Evolutionary conservation across 1,284 basidiomycete species (phyloP), one percentile per base, ranked within the genome.

Genomic region (Bondarzewia mesenterica): DNA sequence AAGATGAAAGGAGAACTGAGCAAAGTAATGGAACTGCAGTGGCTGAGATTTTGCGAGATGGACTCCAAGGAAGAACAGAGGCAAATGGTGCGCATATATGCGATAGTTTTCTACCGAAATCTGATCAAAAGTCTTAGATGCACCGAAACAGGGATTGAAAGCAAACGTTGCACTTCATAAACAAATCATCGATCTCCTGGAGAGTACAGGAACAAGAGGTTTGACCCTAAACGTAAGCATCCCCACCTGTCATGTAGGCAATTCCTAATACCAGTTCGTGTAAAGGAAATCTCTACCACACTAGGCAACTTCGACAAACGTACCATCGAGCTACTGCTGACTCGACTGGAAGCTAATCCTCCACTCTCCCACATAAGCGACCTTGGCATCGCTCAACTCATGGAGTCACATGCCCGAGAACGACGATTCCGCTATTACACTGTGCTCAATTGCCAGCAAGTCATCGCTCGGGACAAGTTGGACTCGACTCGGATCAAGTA

Each of bases 391-490:
- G 73, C 76, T 15, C 77, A 78, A 42, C 60, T 88, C 22, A 78
- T 82, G 69, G 90, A 92, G 61, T 87, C 78, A 1, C 72, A 74
- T 55, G 89, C 89, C 4, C 78, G 89, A 40, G 86, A 93, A 66
- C 81, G 87, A 27, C 78, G 86, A 16, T 80, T 87, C 63, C 74
- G 87, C 52, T 90, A 87, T 62, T 90, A 80, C 65, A 89, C 85
- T 1, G 60, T 82, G 46, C 70, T 73, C 2, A 73, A 78, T 36
- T 88, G 82, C 61, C 71, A 65, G 22, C 62, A 66, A 29, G 68
- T 87, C 40, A 69, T 84, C 40, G 67, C 68, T 3, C 69, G 70
- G 48, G 84, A 88, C 63, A 71, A 73, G 7, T 66, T 88, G 35
- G 75, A 83, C 55, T 71, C 76, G 49, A 57, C 63, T 2, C 62